Evolutionary conservation across 192 early-diverging fungal genomes (phyloP).

Genomic region (Thamnidium elegans): DNA sequence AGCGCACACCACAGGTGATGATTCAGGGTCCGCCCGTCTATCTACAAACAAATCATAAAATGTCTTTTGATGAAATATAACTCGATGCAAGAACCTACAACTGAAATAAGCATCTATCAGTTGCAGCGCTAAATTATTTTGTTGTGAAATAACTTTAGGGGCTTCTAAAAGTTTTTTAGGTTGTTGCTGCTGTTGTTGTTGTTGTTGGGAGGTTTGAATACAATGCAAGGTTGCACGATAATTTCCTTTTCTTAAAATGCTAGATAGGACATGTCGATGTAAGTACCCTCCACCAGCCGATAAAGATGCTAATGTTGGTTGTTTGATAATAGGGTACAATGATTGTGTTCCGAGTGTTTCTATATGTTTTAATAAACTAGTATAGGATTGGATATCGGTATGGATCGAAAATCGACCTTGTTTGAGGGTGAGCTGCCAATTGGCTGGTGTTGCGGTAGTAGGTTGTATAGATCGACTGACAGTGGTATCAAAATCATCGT

Average conservation of each 20-base stretch:
- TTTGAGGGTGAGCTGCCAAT: neutral
- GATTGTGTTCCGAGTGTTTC: neutral
- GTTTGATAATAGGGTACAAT: neutral
- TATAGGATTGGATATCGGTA: constrained; percentile 6
- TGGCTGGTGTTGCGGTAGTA: neutral
- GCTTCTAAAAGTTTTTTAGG: too few relatives aligned
- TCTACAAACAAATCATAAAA: constrained; percentile 21
- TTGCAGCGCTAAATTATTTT: neutral
- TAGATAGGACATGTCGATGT: constrained; percentile 2
- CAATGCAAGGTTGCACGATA: neutral
- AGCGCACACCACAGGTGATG: constrained; percentile 19
- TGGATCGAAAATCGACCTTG: neutral
- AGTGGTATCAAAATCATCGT: constrained; percentile 6
- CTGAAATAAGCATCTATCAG: constrained; percentile 10
- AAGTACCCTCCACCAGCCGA: neutral
- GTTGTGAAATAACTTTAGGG: too few relatives aligned
- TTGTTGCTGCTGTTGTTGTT: neutral
- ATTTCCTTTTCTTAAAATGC: constrained; percentile 1
- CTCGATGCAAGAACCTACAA: constrained; percentile 8
- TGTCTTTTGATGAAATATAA: constrained; percentile 13
- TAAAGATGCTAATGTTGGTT: neutral
- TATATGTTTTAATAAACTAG: neutral
- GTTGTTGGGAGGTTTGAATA: neutral
- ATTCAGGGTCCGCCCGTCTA: neutral
- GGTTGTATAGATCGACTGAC: neutral